Base-by-base conservation (phyloP, 2,329 filamentous ascomycete species). In the Apiospora pterosperma region DNA sequence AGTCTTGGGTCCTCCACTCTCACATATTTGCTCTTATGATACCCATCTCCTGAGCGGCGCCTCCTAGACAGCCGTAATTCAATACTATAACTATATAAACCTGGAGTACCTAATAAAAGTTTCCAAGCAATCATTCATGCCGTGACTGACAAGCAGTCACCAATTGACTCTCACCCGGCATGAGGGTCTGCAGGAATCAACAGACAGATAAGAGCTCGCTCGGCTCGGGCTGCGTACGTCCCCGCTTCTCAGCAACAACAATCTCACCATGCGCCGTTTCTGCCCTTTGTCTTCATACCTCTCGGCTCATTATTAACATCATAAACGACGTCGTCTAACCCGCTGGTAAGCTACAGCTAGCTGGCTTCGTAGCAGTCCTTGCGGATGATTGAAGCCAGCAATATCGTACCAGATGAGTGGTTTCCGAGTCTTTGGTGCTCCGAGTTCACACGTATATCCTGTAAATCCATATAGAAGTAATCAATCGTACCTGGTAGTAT, bases 21-120 rank as follows among this genome's bases (percentile, higher is more conserved):
- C 59, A 39, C 60, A 25, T 44, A 34, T 34, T 62, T 62, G 48
- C 59, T 34, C 16, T 44, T 21, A 62, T 48, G 60, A 62, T 62
- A 62, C 60, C 60, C 60, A 62, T 62, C 28, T 62, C 60, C 39
- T 48, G 39, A 36, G 60, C 48, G 58, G 58, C 58, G 48, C 28
- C 14, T 11, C 28, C 48, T 19, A n/a, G 28, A 34, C 31, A 55
- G 25, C 34, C 48, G 16, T 28, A 34, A n/a, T n/a, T 55, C 48
- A 31, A 34, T 55, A 55, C 48, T 34, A 55, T 55, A n/a, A n/a
- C n/a, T n/a, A n/a, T n/a, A 55, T 34, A 34, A n/a, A 34, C 48
- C 16, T 55, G 48, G 19, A 34, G 16, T 55, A 34, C 28, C 19
- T 55, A 55, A 55, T 55, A 34, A n/a, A 16, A 34, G 8, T 21